These are phyloP conservation scores for Musa troglodytarum DNA, from an alignment of 176 grass and related monocot genomes.

Conservation along the genomic window DNA sequence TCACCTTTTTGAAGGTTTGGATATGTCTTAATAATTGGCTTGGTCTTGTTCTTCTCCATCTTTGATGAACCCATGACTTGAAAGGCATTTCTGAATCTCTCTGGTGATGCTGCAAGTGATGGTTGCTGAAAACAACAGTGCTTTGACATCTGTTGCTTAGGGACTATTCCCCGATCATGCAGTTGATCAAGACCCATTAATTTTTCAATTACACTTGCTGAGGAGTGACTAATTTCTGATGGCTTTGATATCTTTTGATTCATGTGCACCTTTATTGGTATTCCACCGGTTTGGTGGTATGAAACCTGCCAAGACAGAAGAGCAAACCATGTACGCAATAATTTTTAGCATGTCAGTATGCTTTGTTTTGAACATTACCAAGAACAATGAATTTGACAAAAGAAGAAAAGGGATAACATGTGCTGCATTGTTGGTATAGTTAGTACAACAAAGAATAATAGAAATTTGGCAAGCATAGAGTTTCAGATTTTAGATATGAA, in stretches of 20 bases:
- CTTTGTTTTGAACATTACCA: background rate
- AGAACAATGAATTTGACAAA: too few species aligned
- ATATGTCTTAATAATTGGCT: background rate
- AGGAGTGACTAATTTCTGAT: background rate
- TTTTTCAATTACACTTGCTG: conserved; percentile 8
- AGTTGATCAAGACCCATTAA: conserved; percentile 5
- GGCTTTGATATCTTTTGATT: background rate
- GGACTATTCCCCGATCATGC: background rate
- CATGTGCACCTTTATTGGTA: background rate
- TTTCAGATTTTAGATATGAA: background rate
- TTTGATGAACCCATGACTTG: background rate
- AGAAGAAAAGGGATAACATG: background rate
- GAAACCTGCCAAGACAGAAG: background rate
- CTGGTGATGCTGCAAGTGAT: background rate
- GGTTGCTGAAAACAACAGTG: background rate
- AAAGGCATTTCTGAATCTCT: background rate
- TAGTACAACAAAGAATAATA: background rate
- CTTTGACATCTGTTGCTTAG: background rate
- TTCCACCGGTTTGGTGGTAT: background rate
- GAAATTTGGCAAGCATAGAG: background rate
- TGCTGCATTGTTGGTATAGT: background rate
- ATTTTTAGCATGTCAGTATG: background rate
- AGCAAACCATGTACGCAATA: background rate
- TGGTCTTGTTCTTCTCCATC: background rate
- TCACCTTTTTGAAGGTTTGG: background rate